A percentile compares a stretch with the other conserved stretches of the same genome.
phyloP scores from a whole-genome alignment of 2,329 filamentous ascomycete genomes.

The Davidsoniella australis region DNA sequence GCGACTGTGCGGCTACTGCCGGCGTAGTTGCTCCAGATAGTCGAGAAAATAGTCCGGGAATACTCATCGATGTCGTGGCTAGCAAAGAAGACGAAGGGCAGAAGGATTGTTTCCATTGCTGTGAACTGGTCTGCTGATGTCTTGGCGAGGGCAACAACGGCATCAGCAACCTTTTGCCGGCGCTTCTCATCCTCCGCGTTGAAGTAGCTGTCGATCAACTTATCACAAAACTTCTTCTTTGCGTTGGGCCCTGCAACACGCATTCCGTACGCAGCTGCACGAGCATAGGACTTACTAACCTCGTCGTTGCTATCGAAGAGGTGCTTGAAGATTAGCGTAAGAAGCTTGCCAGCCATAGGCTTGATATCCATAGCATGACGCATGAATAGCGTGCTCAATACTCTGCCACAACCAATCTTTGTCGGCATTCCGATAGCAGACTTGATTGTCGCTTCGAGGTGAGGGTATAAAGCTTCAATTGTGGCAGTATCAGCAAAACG shows the following conservation, averaged over 20 bases:
- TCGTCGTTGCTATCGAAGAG: slow-evolving; percentile 87
- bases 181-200: slow-evolving; percentile 59
- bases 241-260: slow-evolving; percentile 34
- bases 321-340: slow-evolving; percentile 63
- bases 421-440: slow-evolving; percentile 78
- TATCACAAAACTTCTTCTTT: slow-evolving; percentile 33
- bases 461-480: slow-evolving; percentile 58
- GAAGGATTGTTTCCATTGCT: slow-evolving; percentile 51
- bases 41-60: slow-evolving; percentile 60
- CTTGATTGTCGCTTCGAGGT: slow-evolving; percentile 65
- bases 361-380: slow-evolving; percentile 59
- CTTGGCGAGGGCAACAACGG: slow-evolving; percentile 69
- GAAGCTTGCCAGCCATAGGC: slow-evolving; percentile 57
- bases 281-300: slow-evolving; percentile 76
- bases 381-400: slow-evolving; percentile 71
- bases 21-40: slow-evolving; percentile 82
- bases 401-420: slow-evolving; percentile 77
- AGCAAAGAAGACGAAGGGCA: slow-evolving; percentile 78
- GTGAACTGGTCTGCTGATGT: slow-evolving; percentile 79
- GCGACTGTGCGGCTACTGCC: slow-evolving; percentile 68
- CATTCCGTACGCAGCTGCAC: slow-evolving; percentile 70
- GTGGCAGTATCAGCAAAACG: slow-evolving; percentile 63
- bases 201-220: slow-evolving; percentile 58
- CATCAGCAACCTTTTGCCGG: slow-evolving; percentile 63
- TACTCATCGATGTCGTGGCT: slow-evolving; percentile 73